Conservation (phyloP, 208 protist species). For the Trypanosoma conorhini region DNA sequence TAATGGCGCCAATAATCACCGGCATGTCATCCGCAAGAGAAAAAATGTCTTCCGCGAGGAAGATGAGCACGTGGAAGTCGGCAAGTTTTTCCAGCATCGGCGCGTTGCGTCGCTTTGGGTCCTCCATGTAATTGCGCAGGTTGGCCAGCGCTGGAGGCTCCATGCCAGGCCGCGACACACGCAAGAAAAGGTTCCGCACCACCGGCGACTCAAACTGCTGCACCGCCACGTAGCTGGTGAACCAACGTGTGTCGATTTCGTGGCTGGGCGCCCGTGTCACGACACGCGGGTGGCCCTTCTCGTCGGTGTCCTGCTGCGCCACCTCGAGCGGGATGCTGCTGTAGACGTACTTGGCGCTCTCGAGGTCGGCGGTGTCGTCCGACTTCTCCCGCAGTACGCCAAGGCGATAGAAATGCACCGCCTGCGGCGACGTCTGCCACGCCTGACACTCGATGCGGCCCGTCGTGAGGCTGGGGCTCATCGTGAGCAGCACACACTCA, state of each 20-base stretch:
- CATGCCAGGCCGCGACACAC: constrained; percentile 79
- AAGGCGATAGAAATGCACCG: constrained; percentile 82
- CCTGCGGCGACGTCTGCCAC: constrained; percentile 89
- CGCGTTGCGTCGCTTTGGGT: constrained; percentile 63
- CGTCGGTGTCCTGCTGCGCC: constrained; percentile 72
- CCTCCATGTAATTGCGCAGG: constrained; percentile 71
- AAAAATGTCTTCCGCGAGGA: constrained; percentile 64
- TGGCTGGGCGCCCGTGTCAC: constrained; percentile 66
- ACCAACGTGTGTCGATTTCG: constrained; percentile 84
- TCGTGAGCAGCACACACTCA: constrained; percentile 86
- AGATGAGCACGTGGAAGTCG: constrained; percentile 93
- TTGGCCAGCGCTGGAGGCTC: constrained; percentile 72
- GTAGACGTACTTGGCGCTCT: constrained; percentile 45
- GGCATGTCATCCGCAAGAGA: constrained; percentile 58
- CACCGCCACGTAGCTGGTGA: constrained; percentile 88
- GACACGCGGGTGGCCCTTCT: constrained; percentile 54
- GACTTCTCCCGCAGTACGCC: constrained; percentile 57
- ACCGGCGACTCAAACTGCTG: constrained; percentile 79
- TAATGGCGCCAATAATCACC: constrained; percentile 48
- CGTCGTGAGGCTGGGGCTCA: constrained; percentile 46
- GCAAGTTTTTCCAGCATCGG: constrained; percentile 77
- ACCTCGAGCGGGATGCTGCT: constrained; percentile 71
- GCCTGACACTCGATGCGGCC: constrained; percentile 63
- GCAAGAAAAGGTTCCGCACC: constrained; percentile 84
- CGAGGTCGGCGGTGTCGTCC: constrained; percentile 19